Evolutionary conservation across 2,329 filamentous ascomycete species (phyloP).

Genomic region (Sphaceloma murrayae): DNA sequence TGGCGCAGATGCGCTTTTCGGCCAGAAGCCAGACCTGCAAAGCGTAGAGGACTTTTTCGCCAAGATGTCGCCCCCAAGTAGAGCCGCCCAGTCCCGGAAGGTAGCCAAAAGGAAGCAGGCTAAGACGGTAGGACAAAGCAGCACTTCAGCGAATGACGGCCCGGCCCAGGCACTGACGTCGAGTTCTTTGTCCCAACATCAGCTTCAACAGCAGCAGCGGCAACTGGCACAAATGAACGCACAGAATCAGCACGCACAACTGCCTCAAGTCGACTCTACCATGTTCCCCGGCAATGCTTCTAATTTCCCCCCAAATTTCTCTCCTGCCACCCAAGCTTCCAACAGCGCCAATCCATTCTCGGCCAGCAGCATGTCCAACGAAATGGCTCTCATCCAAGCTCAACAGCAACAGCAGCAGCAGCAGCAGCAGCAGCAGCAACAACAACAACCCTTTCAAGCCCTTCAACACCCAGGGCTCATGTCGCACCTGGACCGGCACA

Average conservation of each 20-base stretch:
- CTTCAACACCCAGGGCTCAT: constrained; percentile 44
- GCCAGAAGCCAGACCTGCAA: constrained; percentile 81
- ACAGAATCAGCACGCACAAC: neutral
- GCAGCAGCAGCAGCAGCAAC: no score
- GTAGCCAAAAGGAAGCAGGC: constrained; percentile 26
- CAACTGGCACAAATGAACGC: constrained; percentile 4
- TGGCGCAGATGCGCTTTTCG: constrained; percentile 77
- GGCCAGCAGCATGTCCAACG: constrained; percentile 8
- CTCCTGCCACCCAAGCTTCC: constrained; percentile 4
- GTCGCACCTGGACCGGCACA: constrained; percentile 63
- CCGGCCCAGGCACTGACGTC: constrained; percentile 14
- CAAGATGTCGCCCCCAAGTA: constrained; percentile 55
- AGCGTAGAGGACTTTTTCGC: constrained; percentile 93
- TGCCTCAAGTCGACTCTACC: constrained; percentile 9
- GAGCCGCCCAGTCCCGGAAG: constrained; percentile 33
- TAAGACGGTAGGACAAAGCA: constrained; percentile 23
- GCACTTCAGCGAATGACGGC: constrained; percentile 6
- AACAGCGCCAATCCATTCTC: constrained; percentile 10
- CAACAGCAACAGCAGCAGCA: constrained; percentile 28
- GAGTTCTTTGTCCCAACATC: constrained; percentile 19
- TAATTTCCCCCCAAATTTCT: constrained; percentile 21
- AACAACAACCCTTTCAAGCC: constrained; percentile 32
- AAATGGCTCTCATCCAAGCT: constrained; percentile 18
- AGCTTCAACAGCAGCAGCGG: constrained; percentile 23
- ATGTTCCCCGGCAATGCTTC: constrained; percentile 21